Percentiles rank a stretch among this genome's conserved stretches.
phyloP scores from a whole-genome alignment of 164 flowering plant species.

The Warburgia ugandensis region DNA sequence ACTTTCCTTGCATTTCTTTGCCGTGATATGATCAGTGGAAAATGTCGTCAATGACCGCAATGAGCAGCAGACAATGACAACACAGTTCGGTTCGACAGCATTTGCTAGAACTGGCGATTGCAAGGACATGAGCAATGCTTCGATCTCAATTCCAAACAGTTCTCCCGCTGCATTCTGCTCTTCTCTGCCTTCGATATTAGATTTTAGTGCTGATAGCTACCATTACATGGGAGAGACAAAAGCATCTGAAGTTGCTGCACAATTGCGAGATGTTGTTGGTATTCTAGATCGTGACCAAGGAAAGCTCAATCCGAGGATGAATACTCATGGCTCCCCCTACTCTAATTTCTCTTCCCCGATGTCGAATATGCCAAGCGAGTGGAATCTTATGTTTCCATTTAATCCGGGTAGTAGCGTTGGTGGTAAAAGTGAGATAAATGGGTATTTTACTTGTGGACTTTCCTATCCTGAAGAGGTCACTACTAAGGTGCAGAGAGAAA shows the following conservation, averaged over 20 bases:
- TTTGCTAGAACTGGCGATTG: conserved; percentile 8
- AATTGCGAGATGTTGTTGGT: background rate
- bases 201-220: background rate
- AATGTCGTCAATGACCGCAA: background rate
- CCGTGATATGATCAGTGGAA: background rate
- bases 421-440: conserved; percentile 3
- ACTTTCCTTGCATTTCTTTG: background rate
- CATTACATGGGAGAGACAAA: background rate
- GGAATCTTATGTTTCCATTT: conserved; percentile 1
- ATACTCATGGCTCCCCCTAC: conserved; percentile 2
- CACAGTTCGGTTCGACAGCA: background rate
- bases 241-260: background rate
- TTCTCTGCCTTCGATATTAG: conserved; percentile 4
- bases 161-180: conserved; percentile 9
- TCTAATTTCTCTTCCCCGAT: conserved; percentile 8
- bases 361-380: conserved; percentile 6
- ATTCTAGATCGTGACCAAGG: conserved; percentile 1
- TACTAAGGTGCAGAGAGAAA: background rate
- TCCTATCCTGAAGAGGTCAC: conserved; percentile 5
- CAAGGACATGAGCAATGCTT: conserved; percentile 1
- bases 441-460: conserved; percentile 3
- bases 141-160: background rate
- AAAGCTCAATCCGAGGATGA: conserved; percentile 4
- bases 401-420: background rate
- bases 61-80: too few relatives aligned